Conservation (phyloP, 805 yeast genomes). For the Lipomyces kockii region DNA sequence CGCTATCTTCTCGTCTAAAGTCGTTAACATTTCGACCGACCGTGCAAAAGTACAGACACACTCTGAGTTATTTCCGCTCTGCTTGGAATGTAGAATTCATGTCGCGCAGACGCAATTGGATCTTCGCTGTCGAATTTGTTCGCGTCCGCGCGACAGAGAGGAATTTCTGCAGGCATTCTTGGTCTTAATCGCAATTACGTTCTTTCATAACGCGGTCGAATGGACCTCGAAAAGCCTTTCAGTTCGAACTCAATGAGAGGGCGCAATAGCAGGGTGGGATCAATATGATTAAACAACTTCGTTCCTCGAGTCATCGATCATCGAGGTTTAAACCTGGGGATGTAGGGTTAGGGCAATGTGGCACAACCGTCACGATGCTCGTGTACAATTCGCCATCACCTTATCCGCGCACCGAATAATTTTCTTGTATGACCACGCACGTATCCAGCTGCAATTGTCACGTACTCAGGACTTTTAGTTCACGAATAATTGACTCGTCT, state of each 20-base stretch:
- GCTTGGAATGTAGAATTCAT: constrained; percentile 33
- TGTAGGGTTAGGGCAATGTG: not conserved
- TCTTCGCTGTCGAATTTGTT: constrained; percentile 30
- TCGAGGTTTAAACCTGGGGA: too few species aligned
- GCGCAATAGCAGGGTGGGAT: too few species aligned
- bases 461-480: not conserved
- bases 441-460: not conserved
- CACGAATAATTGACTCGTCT: not conserved
- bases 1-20: constrained; percentile 17
- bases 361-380: too few species aligned
- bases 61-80: constrained; percentile 32
- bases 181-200: not conserved
- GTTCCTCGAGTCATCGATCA: too few species aligned
- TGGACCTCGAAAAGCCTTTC: not conserved
- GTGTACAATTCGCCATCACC: too few species aligned
- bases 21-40: not conserved
- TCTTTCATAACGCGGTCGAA: not conserved
- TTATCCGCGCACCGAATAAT: too few species aligned
- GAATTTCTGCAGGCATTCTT: not conserved
- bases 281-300: too few species aligned
- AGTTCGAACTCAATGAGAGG: not conserved
- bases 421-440: not conserved
- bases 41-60: not conserved
- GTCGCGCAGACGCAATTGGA: constrained; percentile 20
- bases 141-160: constrained; percentile 21